Evolutionary conservation across 345 rosid species (phyloP).

Genomic region (Moricandia arvensis): DNA sequence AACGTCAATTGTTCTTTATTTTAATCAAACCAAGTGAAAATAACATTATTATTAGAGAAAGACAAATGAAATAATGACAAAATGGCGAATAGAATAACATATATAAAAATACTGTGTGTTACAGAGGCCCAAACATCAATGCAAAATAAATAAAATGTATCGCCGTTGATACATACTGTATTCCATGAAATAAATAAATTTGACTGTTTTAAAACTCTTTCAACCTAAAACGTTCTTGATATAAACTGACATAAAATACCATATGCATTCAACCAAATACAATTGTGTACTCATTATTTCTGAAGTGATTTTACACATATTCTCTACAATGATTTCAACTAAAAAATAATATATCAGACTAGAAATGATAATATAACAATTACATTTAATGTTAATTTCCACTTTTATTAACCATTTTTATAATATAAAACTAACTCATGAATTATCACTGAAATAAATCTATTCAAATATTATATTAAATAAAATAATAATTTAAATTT

Average conservation of each 20-base stretch:
- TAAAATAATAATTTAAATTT: too few relatives aligned
- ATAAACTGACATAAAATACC: background rate
- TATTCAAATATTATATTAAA: too few relatives aligned
- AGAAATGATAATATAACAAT: too few relatives aligned
- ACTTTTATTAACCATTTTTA: too few relatives aligned
- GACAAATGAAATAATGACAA: slow-evolving; percentile 36
- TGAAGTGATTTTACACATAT: too few relatives aligned
- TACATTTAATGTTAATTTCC: too few relatives aligned
- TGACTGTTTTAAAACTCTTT: background rate
- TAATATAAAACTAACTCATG: too few relatives aligned
- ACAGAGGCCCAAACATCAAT: slow-evolving; percentile 15
- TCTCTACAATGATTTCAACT: too few relatives aligned
- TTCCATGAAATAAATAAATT: background rate
- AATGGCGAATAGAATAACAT: background rate
- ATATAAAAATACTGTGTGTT: background rate
- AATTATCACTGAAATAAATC: too few relatives aligned
- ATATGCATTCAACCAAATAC: slow-evolving; percentile 3
- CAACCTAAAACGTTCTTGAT: background rate
- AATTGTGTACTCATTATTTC: too few relatives aligned
- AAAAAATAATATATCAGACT: too few relatives aligned
- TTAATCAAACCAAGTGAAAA: background rate
- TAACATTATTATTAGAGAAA: slow-evolving; percentile 24
- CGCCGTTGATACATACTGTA: background rate
- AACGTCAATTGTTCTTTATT: slow-evolving; percentile 3
- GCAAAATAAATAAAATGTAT: background rate